Percentiles rank a stretch among this genome's conserved stretches.
These are phyloP conservation scores for Rhodomyrtus psidioides DNA, from an alignment of 441 rosid species.

Conservation along the genomic window DNA sequence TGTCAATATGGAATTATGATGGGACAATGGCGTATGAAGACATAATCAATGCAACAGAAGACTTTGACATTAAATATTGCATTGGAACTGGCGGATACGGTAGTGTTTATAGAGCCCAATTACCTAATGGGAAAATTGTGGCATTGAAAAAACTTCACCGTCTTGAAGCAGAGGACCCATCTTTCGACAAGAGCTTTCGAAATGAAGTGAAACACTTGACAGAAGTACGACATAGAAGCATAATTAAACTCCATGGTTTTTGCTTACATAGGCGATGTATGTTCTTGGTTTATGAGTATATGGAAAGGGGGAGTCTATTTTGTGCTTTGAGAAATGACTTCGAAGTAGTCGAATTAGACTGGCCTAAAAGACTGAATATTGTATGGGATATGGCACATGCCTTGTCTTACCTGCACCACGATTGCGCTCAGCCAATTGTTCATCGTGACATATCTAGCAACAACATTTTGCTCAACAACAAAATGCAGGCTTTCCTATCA, in stretches of 20 bases:
- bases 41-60: neutral
- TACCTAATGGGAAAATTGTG: neutral
- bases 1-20: neutral
- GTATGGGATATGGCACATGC: neutral
- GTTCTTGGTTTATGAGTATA: neutral
- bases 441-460: neutral
- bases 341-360: neutral
- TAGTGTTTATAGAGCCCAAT: fast-evolving
- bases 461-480: neutral
- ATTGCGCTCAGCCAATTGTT: neutral
- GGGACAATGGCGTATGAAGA: neutral
- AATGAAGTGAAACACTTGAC: neutral
- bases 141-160: neutral
- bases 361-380: neutral
- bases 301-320: neutral
- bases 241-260: neutral
- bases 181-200: neutral
- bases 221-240: neutral
- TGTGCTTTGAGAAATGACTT: neutral
- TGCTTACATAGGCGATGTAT: neutral
- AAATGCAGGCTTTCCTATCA: neutral
- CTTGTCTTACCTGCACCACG: neutral
- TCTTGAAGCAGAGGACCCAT: neutral
- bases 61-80: neutral
- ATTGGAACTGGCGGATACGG: neutral